A percentile compares a stretch with the other conserved stretches of the same genome.
Evolutionary conservation across 306 rosid genomes (phyloP).

Genomic region (Vigna nakashimae): DNA sequence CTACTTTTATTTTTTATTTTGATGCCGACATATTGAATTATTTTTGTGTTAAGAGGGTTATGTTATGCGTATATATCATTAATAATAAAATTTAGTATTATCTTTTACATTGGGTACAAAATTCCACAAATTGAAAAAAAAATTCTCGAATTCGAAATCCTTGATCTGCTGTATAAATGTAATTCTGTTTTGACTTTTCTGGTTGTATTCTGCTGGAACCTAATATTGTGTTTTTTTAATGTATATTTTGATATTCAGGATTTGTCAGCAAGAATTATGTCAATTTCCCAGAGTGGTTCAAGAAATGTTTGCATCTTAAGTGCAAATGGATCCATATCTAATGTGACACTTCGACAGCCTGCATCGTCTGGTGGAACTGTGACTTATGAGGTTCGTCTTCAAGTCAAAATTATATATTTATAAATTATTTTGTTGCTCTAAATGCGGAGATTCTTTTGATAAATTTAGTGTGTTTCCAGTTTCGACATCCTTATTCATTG

Average conservation of each 20-base stretch:
- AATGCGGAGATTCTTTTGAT: neutral
- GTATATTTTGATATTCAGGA: slow-evolving; percentile 59
- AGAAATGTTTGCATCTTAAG: slow-evolving; percentile 68
- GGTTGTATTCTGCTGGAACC: slow-evolving; percentile 14
- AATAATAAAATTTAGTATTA: too few species aligned
- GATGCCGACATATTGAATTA: too few species aligned
- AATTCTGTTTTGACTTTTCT: neutral
- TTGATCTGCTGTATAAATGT: too few species aligned
- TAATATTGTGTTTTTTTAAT: neutral
- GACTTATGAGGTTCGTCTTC: slow-evolving; percentile 77
- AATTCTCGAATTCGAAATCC: too few species aligned
- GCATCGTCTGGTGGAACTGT: slow-evolving; percentile 77
- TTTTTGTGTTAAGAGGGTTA: too few species aligned
- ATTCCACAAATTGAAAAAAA: too few species aligned
- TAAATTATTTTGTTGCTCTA: slow-evolving; percentile 5
- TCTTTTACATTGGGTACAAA: neutral
- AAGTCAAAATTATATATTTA: slow-evolving; percentile 5
- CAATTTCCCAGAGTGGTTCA: slow-evolving; percentile 67
- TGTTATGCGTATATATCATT: too few species aligned
- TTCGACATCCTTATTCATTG: neutral
- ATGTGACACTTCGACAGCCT: slow-evolving; percentile 74
- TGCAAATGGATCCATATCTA: slow-evolving; percentile 79
- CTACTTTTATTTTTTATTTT: too few species aligned
- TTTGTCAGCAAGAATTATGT: slow-evolving; percentile 60
- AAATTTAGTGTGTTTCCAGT: neutral